These are phyloP conservation scores for Helichrysum umbraculigerum DNA, from an alignment of 129 eudicot genomes.

Conservation along the genomic window DNA sequence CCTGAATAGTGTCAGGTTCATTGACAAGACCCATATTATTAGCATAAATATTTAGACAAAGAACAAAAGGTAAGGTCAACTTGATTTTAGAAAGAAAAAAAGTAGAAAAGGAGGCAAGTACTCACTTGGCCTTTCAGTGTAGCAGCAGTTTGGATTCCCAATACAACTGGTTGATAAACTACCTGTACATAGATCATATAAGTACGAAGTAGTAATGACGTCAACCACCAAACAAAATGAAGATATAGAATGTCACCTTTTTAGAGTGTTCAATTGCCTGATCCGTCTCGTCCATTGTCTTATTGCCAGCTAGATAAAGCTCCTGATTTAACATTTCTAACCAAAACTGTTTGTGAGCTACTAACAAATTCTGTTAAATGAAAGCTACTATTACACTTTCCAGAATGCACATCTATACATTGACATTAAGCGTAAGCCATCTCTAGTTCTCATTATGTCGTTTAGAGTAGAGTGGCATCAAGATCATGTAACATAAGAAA, in stretches of 20 bases:
- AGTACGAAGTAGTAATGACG: conserved; percentile 16
- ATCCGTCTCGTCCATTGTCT: conserved; percentile 90
- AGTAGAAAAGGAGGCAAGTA: neutral
- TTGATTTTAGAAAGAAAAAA: neutral
- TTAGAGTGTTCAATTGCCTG: conserved; percentile 96
- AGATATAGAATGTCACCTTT: conserved; percentile 45
- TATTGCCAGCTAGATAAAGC: conserved; percentile 72
- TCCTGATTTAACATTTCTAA: conserved; percentile 92
- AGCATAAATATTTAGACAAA: conserved; percentile 11
- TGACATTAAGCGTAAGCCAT: neutral
- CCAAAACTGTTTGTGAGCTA: neutral
- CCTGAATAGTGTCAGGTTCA: conserved; percentile 89
- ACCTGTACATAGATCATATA: conserved; percentile 48
- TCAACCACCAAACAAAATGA: neutral
- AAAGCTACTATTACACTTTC: conserved; percentile 6
- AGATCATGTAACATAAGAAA: neutral
- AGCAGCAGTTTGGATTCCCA: conserved; percentile 90
- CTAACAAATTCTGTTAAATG: neutral
- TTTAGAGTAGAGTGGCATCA: neutral
- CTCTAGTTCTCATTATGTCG: neutral
- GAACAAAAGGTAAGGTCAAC: neutral
- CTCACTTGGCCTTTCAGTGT: conserved; percentile 92
- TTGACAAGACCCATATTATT: conserved; percentile 95
- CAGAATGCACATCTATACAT: neutral
- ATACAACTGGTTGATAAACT: conserved; percentile 88